Base-by-base conservation (phyloP, 768 basidiomycete genomes). In the Kwoniella mangroviensis region DNA sequence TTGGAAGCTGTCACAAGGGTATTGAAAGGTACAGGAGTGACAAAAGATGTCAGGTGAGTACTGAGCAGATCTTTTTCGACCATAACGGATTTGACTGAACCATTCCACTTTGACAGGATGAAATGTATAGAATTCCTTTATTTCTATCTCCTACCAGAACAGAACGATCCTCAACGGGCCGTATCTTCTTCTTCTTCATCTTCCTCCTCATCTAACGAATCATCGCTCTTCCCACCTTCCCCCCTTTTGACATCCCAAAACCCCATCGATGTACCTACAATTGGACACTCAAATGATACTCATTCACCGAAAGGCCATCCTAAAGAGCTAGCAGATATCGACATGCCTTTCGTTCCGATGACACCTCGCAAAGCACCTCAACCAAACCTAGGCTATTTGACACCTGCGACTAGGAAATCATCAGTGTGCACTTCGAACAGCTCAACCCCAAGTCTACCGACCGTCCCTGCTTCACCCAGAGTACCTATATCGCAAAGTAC, bases 111-210 rank as follows among this genome's bases (percentile, higher is more conserved):
- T 24, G 15, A 12, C 75, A 96, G 94, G 75, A 96, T 97, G 91
- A 96, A 96, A 85, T 96, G 93, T 71, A 86, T 98, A 19, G 95
- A 97, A 80, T 94, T 97, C 76, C 84, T 98, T 17, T 96, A 96
- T 82, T 97, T 95, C 82, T 98, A 98, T 81, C 86, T 98, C 7
- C 86, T 96, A 55, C 94, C 95, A 69, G 94, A 97, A 79, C 70
- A 68, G 24, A 49, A 69, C 28, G 45, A 63, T 13, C 24, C 52
- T 72, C 63, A 55, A 49, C 67, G 73, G 22, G 68, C 73, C 3
- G 67, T 59, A 53, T 71, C 68, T 49, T 64, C 73, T 12, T 42
- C 75, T n/a, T 74, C 73, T n/a, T 67, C 75, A 28, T 75, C 75
- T 7, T 63, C 68, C 45, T 57, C 57, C 21, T 54, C 58, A 60